Conservation (phyloP, 768 basidiomycete species). For the Termitomyces sp. region DNA sequence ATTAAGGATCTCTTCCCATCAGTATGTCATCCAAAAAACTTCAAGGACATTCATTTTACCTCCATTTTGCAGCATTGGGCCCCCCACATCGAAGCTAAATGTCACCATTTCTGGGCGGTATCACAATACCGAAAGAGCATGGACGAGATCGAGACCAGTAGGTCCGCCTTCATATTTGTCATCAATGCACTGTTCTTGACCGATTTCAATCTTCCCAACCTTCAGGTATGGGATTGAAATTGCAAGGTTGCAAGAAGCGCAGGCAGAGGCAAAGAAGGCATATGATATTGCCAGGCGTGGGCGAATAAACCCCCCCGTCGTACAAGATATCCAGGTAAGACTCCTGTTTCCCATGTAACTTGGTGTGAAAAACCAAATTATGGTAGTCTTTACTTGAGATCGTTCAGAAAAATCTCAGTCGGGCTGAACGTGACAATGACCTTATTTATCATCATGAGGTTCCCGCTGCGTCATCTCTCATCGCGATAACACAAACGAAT, state of each 20-base stretch:
- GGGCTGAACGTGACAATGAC: slow-evolving; percentile 90
- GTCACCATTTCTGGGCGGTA: slow-evolving; percentile 82
- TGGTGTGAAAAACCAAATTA: neutral
- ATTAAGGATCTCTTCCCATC: slow-evolving; percentile 48
- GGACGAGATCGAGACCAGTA: slow-evolving; percentile 78
- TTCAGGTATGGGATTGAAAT: slow-evolving; percentile 85
- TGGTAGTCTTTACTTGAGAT: slow-evolving; percentile 72
- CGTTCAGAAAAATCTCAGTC: slow-evolving; percentile 57
- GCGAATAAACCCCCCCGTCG: slow-evolving; percentile 55
- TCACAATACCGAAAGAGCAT: slow-evolving; percentile 85
- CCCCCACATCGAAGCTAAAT: slow-evolving; percentile 77
- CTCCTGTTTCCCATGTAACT: neutral
- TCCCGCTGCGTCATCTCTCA: slow-evolving; percentile 65
- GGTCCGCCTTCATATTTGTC: slow-evolving; percentile 29
- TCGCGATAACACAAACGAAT: slow-evolving; percentile 55
- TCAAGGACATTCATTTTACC: neutral
- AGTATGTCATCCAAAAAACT: slow-evolving; percentile 30
- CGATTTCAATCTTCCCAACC: neutral
- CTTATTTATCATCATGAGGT: slow-evolving; percentile 91
- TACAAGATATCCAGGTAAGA: slow-evolving; percentile 75
- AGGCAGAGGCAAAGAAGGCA: slow-evolving; percentile 61
- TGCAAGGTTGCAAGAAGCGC: slow-evolving; percentile 69
- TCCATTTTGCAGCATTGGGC: slow-evolving; percentile 58
- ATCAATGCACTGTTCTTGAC: neutral
- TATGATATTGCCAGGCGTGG: slow-evolving; percentile 62